phyloP scores from a whole-genome alignment of 2,329 filamentous ascomycete species.

The Aspergillus bombycis region DNA sequence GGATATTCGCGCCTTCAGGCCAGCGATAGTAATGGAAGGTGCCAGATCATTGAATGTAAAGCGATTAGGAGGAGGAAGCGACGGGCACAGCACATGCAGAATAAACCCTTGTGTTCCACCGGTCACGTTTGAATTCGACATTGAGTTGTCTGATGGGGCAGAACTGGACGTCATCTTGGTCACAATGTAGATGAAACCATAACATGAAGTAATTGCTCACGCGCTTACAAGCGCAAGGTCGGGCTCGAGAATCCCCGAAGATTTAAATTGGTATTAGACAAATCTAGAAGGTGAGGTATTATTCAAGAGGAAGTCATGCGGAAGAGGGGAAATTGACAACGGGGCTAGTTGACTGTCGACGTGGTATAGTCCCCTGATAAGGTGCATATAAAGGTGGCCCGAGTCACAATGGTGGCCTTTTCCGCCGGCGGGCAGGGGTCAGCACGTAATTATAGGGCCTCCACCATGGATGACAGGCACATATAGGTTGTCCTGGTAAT shows the following conservation, averaged over 20 bases:
- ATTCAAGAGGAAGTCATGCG: neutral
- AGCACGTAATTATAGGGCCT: neutral
- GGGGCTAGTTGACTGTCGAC: neutral
- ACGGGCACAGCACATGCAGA: conserved; percentile 47
- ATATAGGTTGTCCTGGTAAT: neutral
- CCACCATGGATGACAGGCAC: neutral
- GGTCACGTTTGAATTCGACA: neutral
- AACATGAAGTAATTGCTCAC: neutral
- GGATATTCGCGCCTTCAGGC: conserved; percentile 58
- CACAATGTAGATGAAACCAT: neutral
- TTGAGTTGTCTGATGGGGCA: conserved; percentile 3
- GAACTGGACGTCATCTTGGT: conserved; percentile 13
- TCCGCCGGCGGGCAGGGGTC: neutral
- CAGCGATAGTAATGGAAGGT: conserved; percentile 50
- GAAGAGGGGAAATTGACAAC: neutral
- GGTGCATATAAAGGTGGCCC: neutral
- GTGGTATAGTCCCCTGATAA: conserved; percentile 1
- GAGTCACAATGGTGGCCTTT: conserved; percentile 23
- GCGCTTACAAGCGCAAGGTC: conserved; percentile 2
- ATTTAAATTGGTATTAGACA: neutral
- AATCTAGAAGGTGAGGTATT: neutral
- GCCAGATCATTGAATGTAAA: conserved; percentile 43
- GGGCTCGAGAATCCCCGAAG: neutral
- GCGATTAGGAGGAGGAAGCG: conserved; percentile 39
- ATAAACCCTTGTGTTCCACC: conserved; percentile 23